Evolutionary conservation across 805 yeast species (phyloP).

Genomic region (Metschnikowia aberdeeniae): DNA sequence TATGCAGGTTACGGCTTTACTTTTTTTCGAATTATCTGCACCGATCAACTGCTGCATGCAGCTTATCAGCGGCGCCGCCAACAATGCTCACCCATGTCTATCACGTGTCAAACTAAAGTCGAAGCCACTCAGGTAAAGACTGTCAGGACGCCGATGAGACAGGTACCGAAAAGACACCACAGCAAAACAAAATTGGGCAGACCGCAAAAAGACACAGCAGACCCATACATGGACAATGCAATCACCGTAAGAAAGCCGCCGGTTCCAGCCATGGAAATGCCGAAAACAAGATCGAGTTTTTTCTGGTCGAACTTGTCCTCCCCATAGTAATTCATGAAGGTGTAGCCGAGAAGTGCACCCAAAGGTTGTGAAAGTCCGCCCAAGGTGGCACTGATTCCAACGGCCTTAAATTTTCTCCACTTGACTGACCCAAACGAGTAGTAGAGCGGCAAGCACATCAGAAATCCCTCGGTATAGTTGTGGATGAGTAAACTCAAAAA

Average conservation of each 20-base stretch:
- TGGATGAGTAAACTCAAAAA: constrained; percentile 84
- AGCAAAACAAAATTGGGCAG: constrained; percentile 52
- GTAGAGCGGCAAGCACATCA: constrained; percentile 87
- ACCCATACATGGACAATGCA: constrained; percentile 80
- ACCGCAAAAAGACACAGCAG: constrained; percentile 70
- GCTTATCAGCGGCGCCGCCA: background rate
- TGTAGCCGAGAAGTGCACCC: constrained; percentile 74
- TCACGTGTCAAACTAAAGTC: no score
- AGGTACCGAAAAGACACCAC: constrained; percentile 61
- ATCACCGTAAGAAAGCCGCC: constrained; percentile 83
- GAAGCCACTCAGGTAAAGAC: constrained; percentile 11
- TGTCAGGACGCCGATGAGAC: constrained; percentile 48
- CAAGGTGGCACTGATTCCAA: constrained; percentile 57
- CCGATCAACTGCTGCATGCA: background rate
- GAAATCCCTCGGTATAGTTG: constrained; percentile 90
- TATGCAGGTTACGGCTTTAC: background rate
- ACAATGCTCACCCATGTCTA: no score
- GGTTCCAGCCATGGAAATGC: constrained; percentile 62
- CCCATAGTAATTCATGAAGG: constrained; percentile 33
- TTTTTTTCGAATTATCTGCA: background rate
- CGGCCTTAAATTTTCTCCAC: constrained; percentile 49
- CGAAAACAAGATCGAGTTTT: constrained; percentile 46
- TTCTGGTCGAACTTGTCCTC: constrained; percentile 26
- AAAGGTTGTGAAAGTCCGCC: constrained; percentile 88
- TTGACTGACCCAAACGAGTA: constrained; percentile 54